Conservation (phyloP, 2,329 filamentous ascomycete species). For the Acrodontium crateriforme region DNA sequence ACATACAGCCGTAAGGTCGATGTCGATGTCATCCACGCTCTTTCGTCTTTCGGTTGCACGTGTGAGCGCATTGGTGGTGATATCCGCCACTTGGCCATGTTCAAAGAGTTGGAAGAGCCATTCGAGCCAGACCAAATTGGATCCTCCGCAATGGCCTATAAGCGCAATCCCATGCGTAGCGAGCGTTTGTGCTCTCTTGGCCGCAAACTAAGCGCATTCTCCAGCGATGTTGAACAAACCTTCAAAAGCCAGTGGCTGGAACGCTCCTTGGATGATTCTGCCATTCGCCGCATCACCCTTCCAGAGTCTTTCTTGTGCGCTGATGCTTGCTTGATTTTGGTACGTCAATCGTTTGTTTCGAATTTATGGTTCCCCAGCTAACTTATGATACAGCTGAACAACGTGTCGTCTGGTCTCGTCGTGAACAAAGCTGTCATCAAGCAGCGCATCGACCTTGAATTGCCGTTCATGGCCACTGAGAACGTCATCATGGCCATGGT, state of each 20-base stretch:
- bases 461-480: constrained; percentile 53
- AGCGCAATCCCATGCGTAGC: constrained; percentile 46
- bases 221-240: constrained; percentile 48
- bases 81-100: constrained; percentile 57
- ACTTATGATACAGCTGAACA: constrained; percentile 33
- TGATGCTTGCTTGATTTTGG: constrained; percentile 47
- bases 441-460: constrained; percentile 54
- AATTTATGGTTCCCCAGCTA: not conserved
- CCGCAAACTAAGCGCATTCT: constrained; percentile 36
- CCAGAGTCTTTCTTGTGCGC: constrained; percentile 36
- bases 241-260: constrained; percentile 65
- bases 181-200: constrained; percentile 48
- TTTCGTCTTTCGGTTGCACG: constrained; percentile 66
- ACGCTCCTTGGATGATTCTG: constrained; percentile 63
- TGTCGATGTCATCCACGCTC: constrained; percentile 63
- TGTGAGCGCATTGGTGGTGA: constrained; percentile 61
- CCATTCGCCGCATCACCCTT: constrained; percentile 45
- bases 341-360: constrained; percentile 4
- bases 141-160: constrained; percentile 53
- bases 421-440: constrained; percentile 65
- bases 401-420: constrained; percentile 59
- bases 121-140: constrained; percentile 71
- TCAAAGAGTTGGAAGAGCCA: constrained; percentile 78
- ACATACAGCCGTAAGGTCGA: constrained; percentile 76
- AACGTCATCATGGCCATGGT: constrained; percentile 68